These are phyloP conservation scores for Thermothielavioides terrestris DNA, from an alignment of 495 filamentous ascomycete genomes.

Conservation along the genomic window DNA sequence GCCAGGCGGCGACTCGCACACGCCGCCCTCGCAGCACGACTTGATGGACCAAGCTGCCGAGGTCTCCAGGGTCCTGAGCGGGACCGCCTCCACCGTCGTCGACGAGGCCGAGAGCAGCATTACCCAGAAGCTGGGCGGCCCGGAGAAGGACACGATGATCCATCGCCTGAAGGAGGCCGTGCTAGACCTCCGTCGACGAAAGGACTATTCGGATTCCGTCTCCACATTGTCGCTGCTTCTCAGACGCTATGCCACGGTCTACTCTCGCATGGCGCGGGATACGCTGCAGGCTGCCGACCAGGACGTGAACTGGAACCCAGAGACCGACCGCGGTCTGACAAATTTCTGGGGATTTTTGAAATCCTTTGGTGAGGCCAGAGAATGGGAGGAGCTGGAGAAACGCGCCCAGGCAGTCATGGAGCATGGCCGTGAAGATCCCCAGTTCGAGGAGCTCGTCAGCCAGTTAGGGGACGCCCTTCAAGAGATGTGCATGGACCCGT, in stretches of 20 bases:
- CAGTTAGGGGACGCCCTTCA: conserved; percentile 65
- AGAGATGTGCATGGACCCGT: conserved; percentile 77
- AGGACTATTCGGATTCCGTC: conserved; percentile 79
- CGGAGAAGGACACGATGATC: conserved; percentile 63
- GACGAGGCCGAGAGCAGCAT: conserved; percentile 57
- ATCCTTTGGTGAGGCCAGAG: conserved; percentile 62
- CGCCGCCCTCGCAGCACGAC: conserved; percentile 49
- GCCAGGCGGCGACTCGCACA: conserved; percentile 45
- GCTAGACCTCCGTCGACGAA: conserved; percentile 61
- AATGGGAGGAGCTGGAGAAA: conserved; percentile 68
- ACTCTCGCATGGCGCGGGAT: conserved; percentile 61
- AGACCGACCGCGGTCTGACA: conserved; percentile 62
- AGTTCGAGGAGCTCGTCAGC: conserved; percentile 70
- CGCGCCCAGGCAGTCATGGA: conserved; percentile 58
- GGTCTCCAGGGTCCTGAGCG: conserved; percentile 52
- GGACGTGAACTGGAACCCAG: conserved; percentile 62
- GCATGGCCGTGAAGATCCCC: conserved; percentile 67
- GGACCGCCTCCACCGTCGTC: conserved; percentile 57
- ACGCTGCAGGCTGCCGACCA: conserved; percentile 54
- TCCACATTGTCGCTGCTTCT: conserved; percentile 67
- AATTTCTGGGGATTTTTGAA: conserved; percentile 72
- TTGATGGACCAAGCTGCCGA: conserved; percentile 54
- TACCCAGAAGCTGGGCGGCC: conserved; percentile 57
- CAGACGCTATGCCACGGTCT: conserved; percentile 66
- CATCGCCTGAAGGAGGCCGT: conserved; percentile 69